phyloP scores from a whole-genome alignment of 345 rosid species.

The Dipteronia sinensis region DNA sequence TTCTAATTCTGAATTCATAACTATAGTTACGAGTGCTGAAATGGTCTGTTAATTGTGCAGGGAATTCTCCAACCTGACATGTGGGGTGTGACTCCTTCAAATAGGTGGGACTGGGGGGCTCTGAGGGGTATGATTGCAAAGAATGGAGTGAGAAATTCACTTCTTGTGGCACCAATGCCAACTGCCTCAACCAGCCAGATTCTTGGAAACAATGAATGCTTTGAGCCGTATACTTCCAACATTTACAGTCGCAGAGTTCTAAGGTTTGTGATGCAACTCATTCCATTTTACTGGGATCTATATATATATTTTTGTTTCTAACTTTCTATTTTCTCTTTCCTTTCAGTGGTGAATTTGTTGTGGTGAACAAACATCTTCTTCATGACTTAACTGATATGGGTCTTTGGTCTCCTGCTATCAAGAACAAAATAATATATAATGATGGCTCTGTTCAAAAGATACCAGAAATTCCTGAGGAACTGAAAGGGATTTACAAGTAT shows the following conservation, averaged over 20 bases:
- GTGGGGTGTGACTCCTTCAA: conserved; percentile 81
- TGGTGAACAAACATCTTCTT: conserved; percentile 96
- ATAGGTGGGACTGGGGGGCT: conserved; percentile 74
- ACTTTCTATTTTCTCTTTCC: not conserved
- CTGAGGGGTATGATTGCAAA: conserved; percentile 62
- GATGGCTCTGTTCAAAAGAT: conserved; percentile 79
- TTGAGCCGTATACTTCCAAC: conserved; percentile 93
- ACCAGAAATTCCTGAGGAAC: conserved; percentile 66
- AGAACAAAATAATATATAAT: conserved; percentile 74
- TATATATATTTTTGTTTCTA: not conserved
- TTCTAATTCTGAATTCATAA: not conserved
- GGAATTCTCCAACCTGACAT: conserved; percentile 95
- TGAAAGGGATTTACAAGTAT: conserved; percentile 82
- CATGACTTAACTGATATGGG: conserved; percentile 92
- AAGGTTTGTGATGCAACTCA: conserved; percentile 44
- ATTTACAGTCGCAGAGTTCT: conserved; percentile 89
- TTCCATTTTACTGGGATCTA: not conserved
- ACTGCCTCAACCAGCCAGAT: conserved; percentile 98
- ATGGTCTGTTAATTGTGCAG: conserved; percentile 37
- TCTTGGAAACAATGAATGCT: conserved; percentile 95
- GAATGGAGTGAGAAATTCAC: conserved; percentile 91
- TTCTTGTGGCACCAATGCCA: conserved; percentile 92
- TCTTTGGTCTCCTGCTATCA: conserved; percentile 77
- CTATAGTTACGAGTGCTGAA: not conserved
- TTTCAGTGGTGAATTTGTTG: conserved; percentile 88